phyloP scores from a whole-genome alignment of 2,329 filamentous ascomycete species.

The Ploettnerulaceae sp. region DNA sequence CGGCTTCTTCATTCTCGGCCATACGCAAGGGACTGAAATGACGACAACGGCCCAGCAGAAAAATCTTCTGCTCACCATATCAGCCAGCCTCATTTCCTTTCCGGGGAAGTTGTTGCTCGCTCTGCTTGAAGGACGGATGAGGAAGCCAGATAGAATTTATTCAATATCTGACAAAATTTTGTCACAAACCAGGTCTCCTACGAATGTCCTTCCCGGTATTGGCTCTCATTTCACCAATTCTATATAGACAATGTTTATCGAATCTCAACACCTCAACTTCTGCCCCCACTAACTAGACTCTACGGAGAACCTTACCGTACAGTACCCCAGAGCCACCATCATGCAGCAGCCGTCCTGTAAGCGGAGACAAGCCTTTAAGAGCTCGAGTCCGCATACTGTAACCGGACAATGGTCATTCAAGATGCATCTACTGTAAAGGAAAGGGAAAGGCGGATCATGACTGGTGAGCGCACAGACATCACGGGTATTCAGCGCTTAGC shows the following conservation, averaged over 20 bases:
- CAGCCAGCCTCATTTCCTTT: slow-evolving; percentile 1
- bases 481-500: slow-evolving; percentile 24
- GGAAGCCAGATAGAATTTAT: slow-evolving; percentile 6
- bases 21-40: slow-evolving; percentile 4
- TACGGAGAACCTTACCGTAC: not conserved
- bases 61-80: not conserved
- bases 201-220: not conserved
- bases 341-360: not conserved
- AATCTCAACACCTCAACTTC: not conserved
- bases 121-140: slow-evolving; percentile 1
- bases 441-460: slow-evolving; percentile 11
- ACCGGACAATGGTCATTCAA: slow-evolving; percentile 12
- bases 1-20: slow-evolving; percentile 19
- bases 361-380: slow-evolving; percentile 16
- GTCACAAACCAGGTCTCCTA: slow-evolving; percentile 3
- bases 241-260: slow-evolving; percentile 3
- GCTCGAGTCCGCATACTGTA: slow-evolving; percentile 18
- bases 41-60: slow-evolving; percentile 3
- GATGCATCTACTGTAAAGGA: slow-evolving; percentile 3
- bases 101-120: not conserved
- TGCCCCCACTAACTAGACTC: slow-evolving; percentile 4
- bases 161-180: slow-evolving; percentile 8
- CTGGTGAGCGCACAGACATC: slow-evolving; percentile 21
- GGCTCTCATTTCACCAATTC: not conserved
- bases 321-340: slow-evolving; percentile 8